These are phyloP conservation scores for Colletotrichum lini DNA, from an alignment of 2,329 filamentous ascomycete species.

Conservation along the genomic window DNA sequence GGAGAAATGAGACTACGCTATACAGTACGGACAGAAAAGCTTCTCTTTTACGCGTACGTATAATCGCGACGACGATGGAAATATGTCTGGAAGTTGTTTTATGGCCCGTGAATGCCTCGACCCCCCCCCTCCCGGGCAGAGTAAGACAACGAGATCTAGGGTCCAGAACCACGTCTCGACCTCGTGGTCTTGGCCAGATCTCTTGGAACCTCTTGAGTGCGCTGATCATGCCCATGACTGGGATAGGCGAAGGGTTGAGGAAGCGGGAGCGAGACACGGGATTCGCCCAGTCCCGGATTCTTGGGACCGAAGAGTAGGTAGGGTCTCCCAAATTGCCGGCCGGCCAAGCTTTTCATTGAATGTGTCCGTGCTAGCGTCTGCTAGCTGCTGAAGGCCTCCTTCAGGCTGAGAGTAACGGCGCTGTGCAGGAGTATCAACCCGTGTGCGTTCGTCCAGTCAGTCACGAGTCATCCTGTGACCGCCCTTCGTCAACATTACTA, in stretches of 20 bases:
- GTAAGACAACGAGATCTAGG: too few species aligned
- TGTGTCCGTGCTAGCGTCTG: background rate
- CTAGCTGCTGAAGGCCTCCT: background rate
- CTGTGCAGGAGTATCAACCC: background rate
- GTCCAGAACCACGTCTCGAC: background rate
- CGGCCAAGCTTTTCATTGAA: background rate
- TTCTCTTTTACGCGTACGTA: too few species aligned
- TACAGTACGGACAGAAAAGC: too few species aligned
- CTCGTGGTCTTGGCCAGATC: background rate
- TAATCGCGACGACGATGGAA: rapidly evolving
- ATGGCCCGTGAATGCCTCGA: too few species aligned
- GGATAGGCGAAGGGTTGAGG: background rate
- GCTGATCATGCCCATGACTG: conserved; percentile 14
- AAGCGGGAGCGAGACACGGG: background rate
- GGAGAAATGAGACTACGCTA: background rate
- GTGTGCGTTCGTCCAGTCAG: too few species aligned
- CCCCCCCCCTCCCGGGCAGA: too few species aligned
- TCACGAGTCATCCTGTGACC: background rate
- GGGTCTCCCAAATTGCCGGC: background rate
- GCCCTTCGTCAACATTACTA: background rate
- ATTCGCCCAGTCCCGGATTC: background rate
- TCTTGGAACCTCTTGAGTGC: background rate
- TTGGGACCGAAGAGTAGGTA: background rate
- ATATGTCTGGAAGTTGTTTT: too few species aligned
- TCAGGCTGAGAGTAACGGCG: background rate